Conservation (phyloP, 257 asterid species). For the Solanum paucissectum region DNA sequence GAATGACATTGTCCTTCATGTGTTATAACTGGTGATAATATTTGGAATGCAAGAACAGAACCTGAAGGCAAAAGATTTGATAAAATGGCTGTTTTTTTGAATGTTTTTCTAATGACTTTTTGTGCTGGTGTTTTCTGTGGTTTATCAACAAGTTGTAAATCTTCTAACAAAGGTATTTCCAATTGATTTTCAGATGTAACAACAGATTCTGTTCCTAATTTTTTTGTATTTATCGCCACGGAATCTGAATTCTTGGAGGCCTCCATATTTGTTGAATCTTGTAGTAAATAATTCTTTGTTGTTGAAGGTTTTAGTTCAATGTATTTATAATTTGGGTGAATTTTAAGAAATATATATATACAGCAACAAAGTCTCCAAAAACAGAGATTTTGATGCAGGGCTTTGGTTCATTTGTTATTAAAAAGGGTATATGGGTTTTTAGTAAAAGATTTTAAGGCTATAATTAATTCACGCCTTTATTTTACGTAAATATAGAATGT, state of each 20-base stretch:
- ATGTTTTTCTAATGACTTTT: conserved; percentile 57
- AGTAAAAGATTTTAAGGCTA: not conserved
- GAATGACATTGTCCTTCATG: conserved; percentile 61
- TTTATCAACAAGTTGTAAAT: conserved; percentile 6
- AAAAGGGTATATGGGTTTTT: not conserved
- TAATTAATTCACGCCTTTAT: not conserved
- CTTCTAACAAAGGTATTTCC: conserved; percentile 30
- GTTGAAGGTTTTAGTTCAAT: not conserved
- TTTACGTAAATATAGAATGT: not conserved
- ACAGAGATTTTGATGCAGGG: not conserved
- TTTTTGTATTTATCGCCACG: not conserved
- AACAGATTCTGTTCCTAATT: not conserved
- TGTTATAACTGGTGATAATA: conserved; percentile 53
- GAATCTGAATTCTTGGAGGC: not conserved
- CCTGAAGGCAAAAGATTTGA: conserved; percentile 91
- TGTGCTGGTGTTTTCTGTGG: conserved; percentile 38
- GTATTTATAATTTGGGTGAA: not conserved
- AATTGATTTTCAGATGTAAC: conserved; percentile 11
- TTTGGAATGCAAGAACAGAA: conserved; percentile 65
- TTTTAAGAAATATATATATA: not conserved
- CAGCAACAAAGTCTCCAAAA: not conserved
- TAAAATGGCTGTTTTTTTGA: conserved; percentile 66
- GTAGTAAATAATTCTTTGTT: not conserved
- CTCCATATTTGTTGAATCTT: not conserved
- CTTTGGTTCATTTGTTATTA: not conserved